Conservation (phyloP, 176 grass and related monocot species). For the Oryza punctata region DNA sequence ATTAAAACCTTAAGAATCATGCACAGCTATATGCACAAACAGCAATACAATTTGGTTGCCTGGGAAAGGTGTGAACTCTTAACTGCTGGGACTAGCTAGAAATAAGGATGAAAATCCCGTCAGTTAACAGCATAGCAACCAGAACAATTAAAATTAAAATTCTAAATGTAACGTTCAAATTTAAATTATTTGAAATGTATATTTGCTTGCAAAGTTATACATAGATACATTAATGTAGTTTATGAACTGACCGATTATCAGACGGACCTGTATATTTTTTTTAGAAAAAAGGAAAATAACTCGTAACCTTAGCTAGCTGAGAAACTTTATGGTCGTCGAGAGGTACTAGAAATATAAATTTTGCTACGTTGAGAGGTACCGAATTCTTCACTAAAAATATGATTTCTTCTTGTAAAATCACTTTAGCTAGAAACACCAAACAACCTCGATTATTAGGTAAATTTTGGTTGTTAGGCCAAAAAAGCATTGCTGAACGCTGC, state of each 20-base stretch:
- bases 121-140: too few relatives aligned
- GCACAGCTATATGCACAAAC: too few relatives aligned
- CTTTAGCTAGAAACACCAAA: background rate
- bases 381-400: too few relatives aligned
- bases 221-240: background rate
- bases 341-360: too few relatives aligned
- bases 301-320: background rate
- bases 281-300: background rate
- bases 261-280: background rate
- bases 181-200: background rate
- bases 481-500: background rate
- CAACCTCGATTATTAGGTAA: slow-evolving; percentile 12
- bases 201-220: background rate
- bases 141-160: too few relatives aligned
- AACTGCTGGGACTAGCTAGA: background rate
- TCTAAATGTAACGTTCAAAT: background rate
- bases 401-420: too few relatives aligned
- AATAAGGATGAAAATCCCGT: background rate
- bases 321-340: too few relatives aligned
- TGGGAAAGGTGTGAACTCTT: background rate
- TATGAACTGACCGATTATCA: background rate
- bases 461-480: slow-evolving; percentile 29
- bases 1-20: background rate
- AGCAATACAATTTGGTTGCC: background rate
- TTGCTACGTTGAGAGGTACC: too few relatives aligned